Evolutionary conservation across 1,284 basidiomycete species (phyloP), one percentile per base, ranked within the genome.

Genomic region (Prillingera fragicola): DNA sequence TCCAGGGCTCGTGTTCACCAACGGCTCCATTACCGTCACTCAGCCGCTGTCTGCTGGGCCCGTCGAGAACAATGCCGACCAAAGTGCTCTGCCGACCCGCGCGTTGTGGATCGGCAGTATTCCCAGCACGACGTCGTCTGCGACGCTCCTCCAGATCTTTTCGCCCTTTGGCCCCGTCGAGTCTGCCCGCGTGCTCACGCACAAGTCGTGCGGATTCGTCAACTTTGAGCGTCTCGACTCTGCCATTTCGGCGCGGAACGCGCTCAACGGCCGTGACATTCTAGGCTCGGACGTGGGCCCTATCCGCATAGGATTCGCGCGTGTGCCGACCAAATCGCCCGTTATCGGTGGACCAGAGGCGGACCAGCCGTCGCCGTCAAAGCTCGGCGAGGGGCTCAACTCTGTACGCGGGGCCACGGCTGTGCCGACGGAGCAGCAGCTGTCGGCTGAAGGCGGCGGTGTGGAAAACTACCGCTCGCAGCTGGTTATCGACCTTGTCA

Each of bases 151-250:
- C 7, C 69, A 70, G 49, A 71, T 78, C 48, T 98, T 98, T 69
- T 88, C 89, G 59, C 90, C 92, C 10, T 98, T 91, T 62, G 94
- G 95, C 0, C 86, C 92, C 1, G 94, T 98, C 54, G 95, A 98
- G 73, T 94, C 88, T 38, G 92, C 91, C 10, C 77, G 94, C 41
- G 90, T 97, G 8, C 74, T 98, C 59, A 90, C 89, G 3, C 90
- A 95, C 76, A 98, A 98, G 56, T 63, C 57, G 32, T 66, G 64
- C 43, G 63, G 63, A 2, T 65, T 69, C 82, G 85, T 97, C 75
- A 98, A 98, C 70, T 98, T 95, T 69, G 94, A 98, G 71, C 83
- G 89, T 45, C 77, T 96, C 35, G 95, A 97, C 65, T 92, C 96
- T 65, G 95, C 94, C 31, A 86, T 96, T 45, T 78, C 88, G 22